Evolutionary conservation across 805 yeast genomes (phyloP), one percentile per base, ranked within the genome.

Genomic region (Kodamaea jinghongensis): DNA sequence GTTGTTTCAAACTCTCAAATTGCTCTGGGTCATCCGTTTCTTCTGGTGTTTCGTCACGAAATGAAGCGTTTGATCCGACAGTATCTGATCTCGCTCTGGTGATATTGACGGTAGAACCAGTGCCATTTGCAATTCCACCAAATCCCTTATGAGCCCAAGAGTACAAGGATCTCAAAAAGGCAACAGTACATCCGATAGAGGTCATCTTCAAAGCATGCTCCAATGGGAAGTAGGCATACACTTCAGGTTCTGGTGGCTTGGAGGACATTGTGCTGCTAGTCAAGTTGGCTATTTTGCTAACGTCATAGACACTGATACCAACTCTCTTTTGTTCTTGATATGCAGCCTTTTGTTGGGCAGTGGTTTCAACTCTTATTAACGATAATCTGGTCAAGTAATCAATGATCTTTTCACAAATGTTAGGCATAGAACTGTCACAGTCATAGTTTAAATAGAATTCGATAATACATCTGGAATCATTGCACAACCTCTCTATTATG

Each of bases 381-480:
- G 96, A 82, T 44, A 73, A 71, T 58, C 69, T 82, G 54, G 88
- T 84, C 48, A 93, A 70, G 49, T 84, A 82, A 48, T 88, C 90
- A 38, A 89, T 78, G 31, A 89, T 70, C 36, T 79, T 72, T 62
- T 93, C 99, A 62, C 90, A 87, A 36, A 90, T 71, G 58, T 93
- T 93, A 28, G 93, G 85, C 73, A 82, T 76, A 2, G 76, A 64
- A 23, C 79, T 68, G 58, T 89, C 96, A 69, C 99, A 93, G 61
- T 93, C 99, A 60, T 93, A 95, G 62, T 93, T 93, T 54, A 93
- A 73, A 57, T 91, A 93, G 43, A 93, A 79, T 64, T 93, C 99
- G 43, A 95, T 87, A 46, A 95, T 67, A 13, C 95, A 83, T 45
- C 95, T 75, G 31, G 98, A 95, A 63, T 91, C 96, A 47, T 80